Evolutionary conservation across 225 moss, liverwort and hornwort species (phyloP).

Genomic region (Polytrichum commune): DNA sequence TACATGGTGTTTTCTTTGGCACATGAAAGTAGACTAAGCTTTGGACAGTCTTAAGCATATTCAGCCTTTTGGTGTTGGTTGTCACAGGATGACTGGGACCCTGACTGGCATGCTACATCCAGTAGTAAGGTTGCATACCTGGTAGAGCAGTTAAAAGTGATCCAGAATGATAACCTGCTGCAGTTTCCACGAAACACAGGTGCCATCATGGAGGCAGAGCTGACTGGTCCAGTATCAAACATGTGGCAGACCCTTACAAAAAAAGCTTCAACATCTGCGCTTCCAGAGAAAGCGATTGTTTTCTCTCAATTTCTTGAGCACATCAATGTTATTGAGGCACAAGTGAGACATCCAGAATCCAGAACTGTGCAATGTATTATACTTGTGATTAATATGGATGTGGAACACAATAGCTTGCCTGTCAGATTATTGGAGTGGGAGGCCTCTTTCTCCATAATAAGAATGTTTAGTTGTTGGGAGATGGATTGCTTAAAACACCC

Average conservation of each 20-base stretch:
- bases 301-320: conserved; percentile 98
- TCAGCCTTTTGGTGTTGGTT: conserved; percentile 6
- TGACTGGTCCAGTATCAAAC: conserved; percentile 13
- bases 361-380: not conserved
- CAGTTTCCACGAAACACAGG: conserved; percentile 21
- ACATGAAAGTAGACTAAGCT: too few relatives aligned
- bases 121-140: conserved; percentile 96
- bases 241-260: conserved; percentile 34
- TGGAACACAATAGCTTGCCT: too few relatives aligned
- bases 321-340: conserved; percentile 88
- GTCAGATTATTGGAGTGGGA: too few relatives aligned
- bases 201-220: conserved; percentile 9
- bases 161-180: conserved; percentile 60
- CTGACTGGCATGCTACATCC: conserved; percentile 93
- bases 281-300: conserved; percentile 83
- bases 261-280: conserved; percentile 20
- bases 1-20: too few relatives aligned
- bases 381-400: not conserved
- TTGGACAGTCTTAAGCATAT: too few relatives aligned
- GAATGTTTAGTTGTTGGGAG: too few relatives aligned
- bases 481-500: not conserved
- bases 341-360: conserved; percentile 37
- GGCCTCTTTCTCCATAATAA: too few relatives aligned
- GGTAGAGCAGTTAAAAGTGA: conserved; percentile 63
- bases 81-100: conserved; percentile 86